Base-by-base conservation (phyloP, 2,329 filamentous ascomycete genomes). In the Colletotrichum sansevieriae region DNA sequence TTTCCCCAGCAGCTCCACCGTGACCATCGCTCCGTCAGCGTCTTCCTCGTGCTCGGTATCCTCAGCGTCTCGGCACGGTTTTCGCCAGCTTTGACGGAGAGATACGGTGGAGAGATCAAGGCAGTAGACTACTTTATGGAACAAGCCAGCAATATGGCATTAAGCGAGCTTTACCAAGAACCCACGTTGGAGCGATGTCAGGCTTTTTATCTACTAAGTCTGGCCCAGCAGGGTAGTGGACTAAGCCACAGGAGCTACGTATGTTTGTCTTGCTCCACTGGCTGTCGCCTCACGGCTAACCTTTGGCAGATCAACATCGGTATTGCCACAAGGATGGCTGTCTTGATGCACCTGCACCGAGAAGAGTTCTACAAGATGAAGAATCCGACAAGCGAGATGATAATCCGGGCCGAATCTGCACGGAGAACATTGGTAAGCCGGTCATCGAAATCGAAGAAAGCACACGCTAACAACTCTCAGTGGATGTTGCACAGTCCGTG, bases 221-320 rank as follows among this genome's bases (percentile, higher is more conserved):
- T 89, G 63, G 86, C 87, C 4, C 86, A 89, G 71, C 87, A 88
- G 73, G 86, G 86, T 13, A 87, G 83, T 60, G 87, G 85, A 0
- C 77, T 84, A 70, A 83, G 81, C 46, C 85, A 86, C 58, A 80
- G 79, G 61, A 88, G 87, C 75, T 86, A 85, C 71, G 86, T 88
- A 75, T 73, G 85, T 78, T 0, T 13, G 22, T 12, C 8, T 18
- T 29, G 18, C 3, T 3, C 1, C 12, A 1, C 5, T 37, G 10
- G 4, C 2, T 41, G 5, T 8, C 6, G 64, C 70, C 47, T 71
- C 46, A 35, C 25, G 18, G 35, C 74, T 77, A 47, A 78, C 63
- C 12, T 1, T 33, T 49, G 39, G 22, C 56, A 88, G 82, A 85
- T 87, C 63, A 88, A 87, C 71, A 83, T 88, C 76, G 86, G 85